phyloP scores from a whole-genome alignment of 2,329 filamentous ascomycete species.

The Ceratocystiopsis sp. region DNA sequence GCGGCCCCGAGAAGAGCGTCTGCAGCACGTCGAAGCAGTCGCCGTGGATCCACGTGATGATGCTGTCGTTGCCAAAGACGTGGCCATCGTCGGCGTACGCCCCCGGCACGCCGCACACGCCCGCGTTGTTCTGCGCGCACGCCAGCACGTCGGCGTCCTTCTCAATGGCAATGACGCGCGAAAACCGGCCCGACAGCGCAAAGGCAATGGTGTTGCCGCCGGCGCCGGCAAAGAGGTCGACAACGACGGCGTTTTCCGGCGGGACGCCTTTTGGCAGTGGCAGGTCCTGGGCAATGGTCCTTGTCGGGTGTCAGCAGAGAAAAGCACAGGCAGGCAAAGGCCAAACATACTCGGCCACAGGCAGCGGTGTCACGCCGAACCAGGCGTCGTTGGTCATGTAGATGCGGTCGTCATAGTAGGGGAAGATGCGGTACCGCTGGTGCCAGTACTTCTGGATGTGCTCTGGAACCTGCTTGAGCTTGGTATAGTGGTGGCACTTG shows the following conservation, averaged over 20 bases:
- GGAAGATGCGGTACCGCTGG: conserved; percentile 77
- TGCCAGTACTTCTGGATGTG: conserved; percentile 91
- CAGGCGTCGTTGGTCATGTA: conserved; percentile 86
- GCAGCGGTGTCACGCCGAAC: conserved; percentile 94
- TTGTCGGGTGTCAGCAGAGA: conserved; percentile 16
- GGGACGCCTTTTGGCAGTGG: conserved; percentile 28
- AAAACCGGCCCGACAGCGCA: conserved; percentile 62
- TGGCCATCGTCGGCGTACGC: too few relatives aligned
- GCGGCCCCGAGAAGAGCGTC: conserved; percentile 6
- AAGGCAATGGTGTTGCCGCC: conserved; percentile 96
- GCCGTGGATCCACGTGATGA: conserved; percentile 72
- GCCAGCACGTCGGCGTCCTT: conserved; percentile 62
- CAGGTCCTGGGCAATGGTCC: conserved; percentile 62
- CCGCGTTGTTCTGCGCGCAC: conserved; percentile 85
- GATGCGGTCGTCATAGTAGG: conserved; percentile 71
- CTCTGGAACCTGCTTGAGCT: conserved; percentile 54
- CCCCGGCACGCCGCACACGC: conserved; percentile 56
- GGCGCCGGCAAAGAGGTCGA: conserved; percentile 82
- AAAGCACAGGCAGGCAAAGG: conserved; percentile 1
- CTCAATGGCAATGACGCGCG: conserved; percentile 76
- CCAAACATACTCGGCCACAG: conserved; percentile 57
- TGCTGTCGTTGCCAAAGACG: conserved; percentile 21
- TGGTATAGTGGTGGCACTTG: conserved; percentile 59
- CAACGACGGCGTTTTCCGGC: conserved; percentile 37
- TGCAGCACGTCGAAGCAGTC: conserved; percentile 66